A percentile compares a stretch with the other conserved stretches of the same genome.
Conservation (phyloP, 305 asterid species). For the Fraxinus dipetala region DNA sequence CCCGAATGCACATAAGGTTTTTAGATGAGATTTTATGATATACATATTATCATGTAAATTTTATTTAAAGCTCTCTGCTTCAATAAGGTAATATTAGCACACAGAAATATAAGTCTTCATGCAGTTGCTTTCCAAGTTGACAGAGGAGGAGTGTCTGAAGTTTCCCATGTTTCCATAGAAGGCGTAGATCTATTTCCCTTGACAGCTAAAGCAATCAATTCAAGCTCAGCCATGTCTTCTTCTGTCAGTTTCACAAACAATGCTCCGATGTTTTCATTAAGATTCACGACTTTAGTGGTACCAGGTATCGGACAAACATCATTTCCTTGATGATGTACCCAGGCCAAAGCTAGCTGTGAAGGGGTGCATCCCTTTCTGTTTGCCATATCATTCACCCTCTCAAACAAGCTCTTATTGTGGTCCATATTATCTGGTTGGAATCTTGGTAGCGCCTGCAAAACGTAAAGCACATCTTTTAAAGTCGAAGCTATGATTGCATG, state of each 20-base stretch:
- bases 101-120: neutral
- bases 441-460: conserved; percentile 49
- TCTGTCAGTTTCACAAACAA: conserved; percentile 40
- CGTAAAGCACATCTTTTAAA: neutral
- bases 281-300: conserved; percentile 49
- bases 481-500: neutral
- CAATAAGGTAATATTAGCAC: neutral
- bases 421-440: conserved; percentile 53
- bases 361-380: conserved; percentile 51
- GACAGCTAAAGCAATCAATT: conserved; percentile 42
- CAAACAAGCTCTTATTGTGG: conserved; percentile 40
- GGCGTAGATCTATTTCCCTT: conserved; percentile 42
- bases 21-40: neutral
- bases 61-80: neutral
- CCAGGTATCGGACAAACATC: conserved; percentile 57
- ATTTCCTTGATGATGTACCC: conserved; percentile 57
- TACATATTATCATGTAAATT: neutral
- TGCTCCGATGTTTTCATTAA: conserved; percentile 56
- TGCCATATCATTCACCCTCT: conserved; percentile 47
- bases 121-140: conserved; percentile 47
- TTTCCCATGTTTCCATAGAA: conserved; percentile 39
- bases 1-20: neutral
- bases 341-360: conserved; percentile 53
- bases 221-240: conserved; percentile 57
- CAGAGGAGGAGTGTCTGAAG: conserved; percentile 63